phyloP scores from a whole-genome alignment of 129 eudicot genomes.

The Calendula officinalis region DNA sequence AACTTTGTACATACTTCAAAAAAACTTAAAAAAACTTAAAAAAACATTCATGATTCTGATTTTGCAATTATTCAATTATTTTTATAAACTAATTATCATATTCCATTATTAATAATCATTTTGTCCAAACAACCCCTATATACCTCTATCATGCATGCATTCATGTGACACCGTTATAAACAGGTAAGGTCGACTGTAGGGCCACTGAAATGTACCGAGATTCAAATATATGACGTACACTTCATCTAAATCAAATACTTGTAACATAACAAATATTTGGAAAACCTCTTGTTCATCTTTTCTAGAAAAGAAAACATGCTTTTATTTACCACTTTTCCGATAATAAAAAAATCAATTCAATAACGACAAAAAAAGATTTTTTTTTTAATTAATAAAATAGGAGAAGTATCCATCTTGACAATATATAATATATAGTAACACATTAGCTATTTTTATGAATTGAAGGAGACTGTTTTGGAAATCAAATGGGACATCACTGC shows the following conservation, averaged over 20 bases:
- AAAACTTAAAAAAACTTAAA: no score
- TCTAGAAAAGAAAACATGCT: constrained; percentile 26
- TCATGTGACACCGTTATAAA: constrained; percentile 33
- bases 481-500: constrained; percentile 79
- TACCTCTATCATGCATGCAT: constrained; percentile 22
- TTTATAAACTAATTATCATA: neutral
- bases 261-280: constrained; percentile 35
- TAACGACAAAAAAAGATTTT: neutral
- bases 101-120: constrained; percentile 14
- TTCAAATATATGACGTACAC: constrained; percentile 45
- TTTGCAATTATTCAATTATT: no score
- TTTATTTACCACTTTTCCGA: constrained; percentile 26
- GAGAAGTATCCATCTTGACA: constrained; percentile 26
- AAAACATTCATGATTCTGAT: no score
- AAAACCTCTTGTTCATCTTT: constrained; percentile 35
- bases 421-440: constrained; percentile 28
- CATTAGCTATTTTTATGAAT: constrained; percentile 11
- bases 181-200: constrained; percentile 20
- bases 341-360: constrained; percentile 12
- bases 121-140: constrained; percentile 2
- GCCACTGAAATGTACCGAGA: constrained; percentile 18
- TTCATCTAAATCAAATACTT: constrained; percentile 33
- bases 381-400: constrained; percentile 19
- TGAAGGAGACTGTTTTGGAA: constrained; percentile 15
- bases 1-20: no score